Conservation (phyloP, 768 basidiomycete species). For the Russula emetica region DNA sequence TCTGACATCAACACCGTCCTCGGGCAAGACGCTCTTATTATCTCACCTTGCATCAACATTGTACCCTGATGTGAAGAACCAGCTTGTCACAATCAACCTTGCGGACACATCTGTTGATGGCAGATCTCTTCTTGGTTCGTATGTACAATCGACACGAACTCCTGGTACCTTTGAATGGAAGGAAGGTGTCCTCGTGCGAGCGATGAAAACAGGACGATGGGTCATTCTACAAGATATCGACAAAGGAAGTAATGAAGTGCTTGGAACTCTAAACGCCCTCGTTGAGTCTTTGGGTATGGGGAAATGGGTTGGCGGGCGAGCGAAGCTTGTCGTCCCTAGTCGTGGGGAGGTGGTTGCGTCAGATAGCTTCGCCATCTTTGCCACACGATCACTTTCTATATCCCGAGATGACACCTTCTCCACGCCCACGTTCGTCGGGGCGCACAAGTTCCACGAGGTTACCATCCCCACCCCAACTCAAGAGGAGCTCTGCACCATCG, state of each 20-base stretch:
- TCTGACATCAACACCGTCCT: constrained; percentile 78
- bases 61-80: constrained; percentile 54
- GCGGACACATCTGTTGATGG: constrained; percentile 95
- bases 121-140: constrained; percentile 87
- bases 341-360: constrained; percentile 70
- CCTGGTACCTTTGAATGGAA: constrained; percentile 95
- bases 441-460: constrained; percentile 79
- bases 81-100: constrained; percentile 82
- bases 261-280: constrained; percentile 81
- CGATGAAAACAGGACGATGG: constrained; percentile 89
- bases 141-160: constrained; percentile 76
- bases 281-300: constrained; percentile 65
- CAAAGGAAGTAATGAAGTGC: constrained; percentile 81
- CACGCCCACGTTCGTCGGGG: constrained; percentile 71
- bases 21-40: constrained; percentile 81
- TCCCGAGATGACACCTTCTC: constrained; percentile 48
- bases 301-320: constrained; percentile 73
- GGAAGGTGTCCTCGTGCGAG: constrained; percentile 86
- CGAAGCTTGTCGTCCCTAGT: constrained; percentile 66
- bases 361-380: constrained; percentile 81
- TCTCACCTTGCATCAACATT: constrained; percentile 68
- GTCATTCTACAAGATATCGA: constrained; percentile 92
- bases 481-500: constrained; percentile 66
- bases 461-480: constrained; percentile 54
- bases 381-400: constrained; percentile 67